Percentiles rank a stretch among this genome's conserved stretches.
phyloP scores from a whole-genome alignment of 768 basidiomycete species.

The Suillus cothurnatus region DNA sequence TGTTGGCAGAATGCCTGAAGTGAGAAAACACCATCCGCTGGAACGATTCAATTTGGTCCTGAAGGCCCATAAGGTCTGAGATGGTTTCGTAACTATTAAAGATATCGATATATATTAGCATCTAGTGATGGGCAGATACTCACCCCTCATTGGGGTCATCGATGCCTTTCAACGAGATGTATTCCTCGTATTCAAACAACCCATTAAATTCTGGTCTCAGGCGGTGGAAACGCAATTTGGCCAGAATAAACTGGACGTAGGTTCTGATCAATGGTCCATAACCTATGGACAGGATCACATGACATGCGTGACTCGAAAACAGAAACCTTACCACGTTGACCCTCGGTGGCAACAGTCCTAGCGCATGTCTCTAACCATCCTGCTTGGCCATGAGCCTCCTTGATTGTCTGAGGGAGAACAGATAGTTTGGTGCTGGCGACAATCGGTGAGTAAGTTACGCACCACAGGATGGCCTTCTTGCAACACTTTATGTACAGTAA shows the following conservation, averaged over 20 bases:
- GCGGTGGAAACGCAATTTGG: conserved; percentile 95
- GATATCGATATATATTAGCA: conserved; percentile 13
- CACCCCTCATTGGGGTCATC: conserved; percentile 99
- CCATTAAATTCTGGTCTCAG: conserved; percentile 98
- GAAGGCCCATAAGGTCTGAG: conserved; percentile 93
- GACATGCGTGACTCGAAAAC: conserved; percentile 7
- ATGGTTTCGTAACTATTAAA: conserved; percentile 92
- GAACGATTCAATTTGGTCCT: conserved; percentile 99
- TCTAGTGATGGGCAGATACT: conserved; percentile 27
- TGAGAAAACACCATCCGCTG: conserved; percentile 97
- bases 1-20: conserved; percentile 88
- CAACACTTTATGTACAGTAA: conserved; percentile 95
- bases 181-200: conserved; percentile 98
- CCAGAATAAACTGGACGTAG: conserved; percentile 93
- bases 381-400: conserved; percentile 95
- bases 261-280: conserved; percentile 93
- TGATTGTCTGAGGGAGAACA: conserved; percentile 70
- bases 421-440: conserved; percentile 12
- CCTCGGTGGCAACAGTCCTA: conserved; percentile 80
- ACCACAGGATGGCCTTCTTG: conserved; percentile 98
- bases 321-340: conserved; percentile 62
- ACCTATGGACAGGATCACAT: conserved; percentile 47
- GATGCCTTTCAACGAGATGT: conserved; percentile 94
- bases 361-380: conserved; percentile 99
- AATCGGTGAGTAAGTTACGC: conserved; percentile 22